Evolutionary conservation across 306 rosid species (phyloP).

Genomic region (Adenanthera pavonina): DNA sequence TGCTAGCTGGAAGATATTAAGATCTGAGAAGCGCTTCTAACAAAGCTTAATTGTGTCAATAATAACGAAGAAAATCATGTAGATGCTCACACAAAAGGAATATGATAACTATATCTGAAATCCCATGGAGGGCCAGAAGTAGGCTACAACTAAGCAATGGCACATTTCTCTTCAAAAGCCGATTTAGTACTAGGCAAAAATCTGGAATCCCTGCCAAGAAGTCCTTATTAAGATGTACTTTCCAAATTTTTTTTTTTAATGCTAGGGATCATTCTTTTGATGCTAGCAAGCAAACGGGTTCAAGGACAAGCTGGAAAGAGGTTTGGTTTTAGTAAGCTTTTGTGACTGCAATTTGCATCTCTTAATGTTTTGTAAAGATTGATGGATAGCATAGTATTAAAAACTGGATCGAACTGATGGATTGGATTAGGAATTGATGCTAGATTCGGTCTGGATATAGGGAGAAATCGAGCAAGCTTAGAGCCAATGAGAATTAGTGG

Average conservation of each 20-base stretch:
- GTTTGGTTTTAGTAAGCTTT: neutral
- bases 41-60: conserved; percentile 24
- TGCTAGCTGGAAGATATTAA: conserved; percentile 79
- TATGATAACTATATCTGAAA: conserved; percentile 26
- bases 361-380: neutral
- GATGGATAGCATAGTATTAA: too few species aligned
- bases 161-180: conserved; percentile 10
- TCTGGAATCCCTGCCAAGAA: conserved; percentile 28
- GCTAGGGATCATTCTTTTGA: neutral
- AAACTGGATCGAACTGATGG: too few species aligned
- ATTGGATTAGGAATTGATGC: too few species aligned
- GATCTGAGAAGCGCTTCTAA: conserved; percentile 71
- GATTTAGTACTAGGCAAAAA: conserved; percentile 11
- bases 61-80: conserved; percentile 25
- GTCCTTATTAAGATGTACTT: neutral
- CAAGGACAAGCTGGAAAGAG: conserved; percentile 1
- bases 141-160: conserved; percentile 40
- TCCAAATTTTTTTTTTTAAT: neutral
- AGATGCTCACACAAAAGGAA: conserved; percentile 16
- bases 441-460: too few species aligned
- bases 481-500: too few species aligned
- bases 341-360: neutral
- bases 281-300: conserved; percentile 11
- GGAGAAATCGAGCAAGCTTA: too few species aligned
- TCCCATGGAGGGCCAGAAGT: conserved; percentile 28